phyloP scores from a whole-genome alignment of 106 monocot species.

The Cymbidium sinense region DNA sequence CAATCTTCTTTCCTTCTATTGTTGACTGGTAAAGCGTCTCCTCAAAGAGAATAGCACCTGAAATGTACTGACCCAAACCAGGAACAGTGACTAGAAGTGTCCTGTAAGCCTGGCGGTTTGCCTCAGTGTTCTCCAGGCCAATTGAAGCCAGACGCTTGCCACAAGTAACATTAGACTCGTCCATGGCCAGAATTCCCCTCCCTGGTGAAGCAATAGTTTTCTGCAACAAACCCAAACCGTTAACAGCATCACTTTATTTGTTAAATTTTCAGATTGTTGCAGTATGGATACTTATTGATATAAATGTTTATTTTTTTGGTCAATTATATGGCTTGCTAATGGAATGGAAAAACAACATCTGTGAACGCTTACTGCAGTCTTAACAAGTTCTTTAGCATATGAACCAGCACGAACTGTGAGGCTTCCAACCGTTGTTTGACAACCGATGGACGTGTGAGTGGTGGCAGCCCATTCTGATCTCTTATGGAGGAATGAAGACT shows the following conservation, averaged over 20 bases:
- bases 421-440: constrained; percentile 30
- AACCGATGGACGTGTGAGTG: not conserved
- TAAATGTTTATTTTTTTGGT: no score
- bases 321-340: no score
- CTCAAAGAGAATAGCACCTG: constrained; percentile 92
- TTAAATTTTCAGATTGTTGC: no score
- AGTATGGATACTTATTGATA: no score
- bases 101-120: constrained; percentile 85
- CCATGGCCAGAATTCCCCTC: constrained; percentile 91
- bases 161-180: constrained; percentile 92
- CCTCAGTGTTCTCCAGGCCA: constrained; percentile 94
- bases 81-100: constrained; percentile 74
- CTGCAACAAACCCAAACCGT: constrained; percentile 28
- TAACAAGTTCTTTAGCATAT: constrained; percentile 82
- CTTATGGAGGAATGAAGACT: constrained; percentile 83
- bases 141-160: constrained; percentile 88
- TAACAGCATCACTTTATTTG: not conserved
- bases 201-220: constrained; percentile 94
- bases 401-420: constrained; percentile 56
- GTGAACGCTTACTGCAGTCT: constrained; percentile 59
- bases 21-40: constrained; percentile 93
- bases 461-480: constrained; percentile 58
- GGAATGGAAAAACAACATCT: no score
- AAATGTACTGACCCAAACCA: constrained; percentile 81
- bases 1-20: constrained; percentile 75